Conservation (phyloP, 305 asterid genomes). For the Fraxinus sp. region DNA sequence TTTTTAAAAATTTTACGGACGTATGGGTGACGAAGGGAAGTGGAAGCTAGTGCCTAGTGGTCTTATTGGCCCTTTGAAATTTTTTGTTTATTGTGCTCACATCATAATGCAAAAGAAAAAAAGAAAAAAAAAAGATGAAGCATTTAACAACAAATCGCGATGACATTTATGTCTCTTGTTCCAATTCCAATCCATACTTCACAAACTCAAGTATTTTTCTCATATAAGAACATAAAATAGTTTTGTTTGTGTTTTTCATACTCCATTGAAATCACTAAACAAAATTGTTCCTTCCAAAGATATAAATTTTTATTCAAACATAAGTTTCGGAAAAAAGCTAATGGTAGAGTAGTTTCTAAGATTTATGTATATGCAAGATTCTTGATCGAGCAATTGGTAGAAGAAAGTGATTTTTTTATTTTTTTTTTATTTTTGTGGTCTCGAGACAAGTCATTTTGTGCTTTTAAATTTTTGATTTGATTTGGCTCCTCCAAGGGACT, state of each 20-base stretch:
- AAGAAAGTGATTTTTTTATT: not conserved
- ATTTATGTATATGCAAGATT: not conserved
- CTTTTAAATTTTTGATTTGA: not conserved
- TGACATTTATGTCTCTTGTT: not conserved
- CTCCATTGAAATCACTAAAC: too few species aligned
- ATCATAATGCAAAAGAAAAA: too few species aligned
- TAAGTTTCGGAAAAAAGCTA: not conserved
- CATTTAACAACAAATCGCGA: too few species aligned
- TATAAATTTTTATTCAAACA: not conserved
- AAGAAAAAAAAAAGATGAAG: not conserved
- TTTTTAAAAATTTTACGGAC: not conserved
- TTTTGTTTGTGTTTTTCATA: not conserved
- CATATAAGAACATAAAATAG: too few species aligned
- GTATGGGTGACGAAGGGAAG: not conserved
- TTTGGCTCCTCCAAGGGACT: not conserved
- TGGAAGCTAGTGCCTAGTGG: not conserved
- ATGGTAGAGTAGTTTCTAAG: not conserved
- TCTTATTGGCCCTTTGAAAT: not conserved
- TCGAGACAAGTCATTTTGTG: not conserved
- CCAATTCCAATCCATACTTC: not conserved
- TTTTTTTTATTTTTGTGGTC: too few species aligned
- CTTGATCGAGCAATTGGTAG: not conserved
- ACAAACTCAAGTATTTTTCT: not conserved
- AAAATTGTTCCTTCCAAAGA: too few species aligned
- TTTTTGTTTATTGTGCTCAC: too few species aligned